A percentile compares a stretch with the other conserved stretches of the same genome.
These are phyloP conservation scores for Pichiaceae sp. DNA, from an alignment of 1,139 yeast species.

Conservation along the genomic window DNA sequence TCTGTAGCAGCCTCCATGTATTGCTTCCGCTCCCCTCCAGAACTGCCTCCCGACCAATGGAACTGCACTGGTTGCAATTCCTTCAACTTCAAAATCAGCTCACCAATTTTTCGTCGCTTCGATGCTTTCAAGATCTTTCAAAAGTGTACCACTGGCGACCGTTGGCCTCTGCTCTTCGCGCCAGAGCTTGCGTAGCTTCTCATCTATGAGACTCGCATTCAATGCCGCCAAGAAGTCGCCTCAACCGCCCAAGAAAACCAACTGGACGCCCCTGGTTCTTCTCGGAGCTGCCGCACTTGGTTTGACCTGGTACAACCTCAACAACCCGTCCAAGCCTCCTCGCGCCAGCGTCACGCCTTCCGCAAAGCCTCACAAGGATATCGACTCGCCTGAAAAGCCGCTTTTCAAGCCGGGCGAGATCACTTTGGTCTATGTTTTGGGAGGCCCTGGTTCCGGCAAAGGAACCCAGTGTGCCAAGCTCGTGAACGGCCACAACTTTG, in stretches of 20 bases:
- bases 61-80: too few species aligned
- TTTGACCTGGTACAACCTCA: constrained; percentile 21
- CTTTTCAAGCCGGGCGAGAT: constrained; percentile 51
- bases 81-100: too few species aligned
- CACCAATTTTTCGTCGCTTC: too few species aligned
- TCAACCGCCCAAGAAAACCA: not conserved
- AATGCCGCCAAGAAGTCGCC: not conserved
- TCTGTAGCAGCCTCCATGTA: too few species aligned
- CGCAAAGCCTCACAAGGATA: not conserved
- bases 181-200: too few species aligned
- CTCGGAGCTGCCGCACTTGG: constrained; percentile 22
- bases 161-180: too few species aligned
- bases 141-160: too few species aligned
- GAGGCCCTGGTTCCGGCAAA: constrained; percentile 91
- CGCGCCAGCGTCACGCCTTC: constrained; percentile 22
- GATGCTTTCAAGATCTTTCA: too few species aligned
- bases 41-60: too few species aligned
- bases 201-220: too few species aligned
- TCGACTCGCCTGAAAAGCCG: constrained; percentile 6
- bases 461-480: constrained; percentile 92
- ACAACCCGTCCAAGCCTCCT: constrained; percentile 21
- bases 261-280: constrained; percentile 14
- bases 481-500: constrained; percentile 72
- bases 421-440: constrained; percentile 80
- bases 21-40: too few species aligned